Evolutionary conservation across 177 flowering plant genomes (phyloP).

Genomic region (Tripterygium wilfordii): DNA sequence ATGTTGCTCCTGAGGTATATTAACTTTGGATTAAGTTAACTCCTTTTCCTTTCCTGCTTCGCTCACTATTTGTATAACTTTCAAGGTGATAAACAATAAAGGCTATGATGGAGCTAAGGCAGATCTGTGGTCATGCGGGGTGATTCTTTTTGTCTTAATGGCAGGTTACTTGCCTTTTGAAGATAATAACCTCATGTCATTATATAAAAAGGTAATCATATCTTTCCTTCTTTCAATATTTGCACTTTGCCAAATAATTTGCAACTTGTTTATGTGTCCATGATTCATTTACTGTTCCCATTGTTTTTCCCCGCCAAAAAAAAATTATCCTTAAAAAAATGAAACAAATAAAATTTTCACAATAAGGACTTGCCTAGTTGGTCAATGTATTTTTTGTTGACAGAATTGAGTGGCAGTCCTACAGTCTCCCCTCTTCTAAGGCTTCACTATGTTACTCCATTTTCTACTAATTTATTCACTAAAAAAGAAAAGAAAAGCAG

Average conservation of each 20-base stretch:
- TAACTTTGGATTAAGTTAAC: constrained; percentile 3
- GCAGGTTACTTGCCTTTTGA: constrained; percentile 99
- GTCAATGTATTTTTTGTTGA: too few relatives aligned
- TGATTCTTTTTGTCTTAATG: constrained; percentile 94
- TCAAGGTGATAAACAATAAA: constrained; percentile 85
- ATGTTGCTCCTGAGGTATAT: constrained; percentile 99
- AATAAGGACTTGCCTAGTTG: too few relatives aligned
- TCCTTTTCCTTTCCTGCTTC: not conserved
- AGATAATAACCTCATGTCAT: constrained; percentile 75
- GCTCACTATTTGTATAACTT: too few relatives aligned
- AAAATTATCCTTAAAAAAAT: too few relatives aligned
- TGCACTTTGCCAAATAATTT: too few relatives aligned
- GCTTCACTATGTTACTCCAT: too few relatives aligned
- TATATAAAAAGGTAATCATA: constrained; percentile 76
- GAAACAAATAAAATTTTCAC: too few relatives aligned
- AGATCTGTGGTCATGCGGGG: constrained; percentile 99
- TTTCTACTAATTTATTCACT: too few relatives aligned
- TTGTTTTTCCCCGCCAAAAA: too few relatives aligned
- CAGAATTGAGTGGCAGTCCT: too few relatives aligned
- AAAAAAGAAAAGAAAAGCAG: too few relatives aligned
- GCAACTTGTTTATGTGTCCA: not conserved
- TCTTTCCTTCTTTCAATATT: not conserved
- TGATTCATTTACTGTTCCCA: not conserved
- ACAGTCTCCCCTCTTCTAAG: too few relatives aligned
- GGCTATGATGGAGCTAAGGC: constrained; percentile 99